phyloP scores from a whole-genome alignment of 108 stramenopile genomes.

The Pseudonitzschia multiseries region DNA sequence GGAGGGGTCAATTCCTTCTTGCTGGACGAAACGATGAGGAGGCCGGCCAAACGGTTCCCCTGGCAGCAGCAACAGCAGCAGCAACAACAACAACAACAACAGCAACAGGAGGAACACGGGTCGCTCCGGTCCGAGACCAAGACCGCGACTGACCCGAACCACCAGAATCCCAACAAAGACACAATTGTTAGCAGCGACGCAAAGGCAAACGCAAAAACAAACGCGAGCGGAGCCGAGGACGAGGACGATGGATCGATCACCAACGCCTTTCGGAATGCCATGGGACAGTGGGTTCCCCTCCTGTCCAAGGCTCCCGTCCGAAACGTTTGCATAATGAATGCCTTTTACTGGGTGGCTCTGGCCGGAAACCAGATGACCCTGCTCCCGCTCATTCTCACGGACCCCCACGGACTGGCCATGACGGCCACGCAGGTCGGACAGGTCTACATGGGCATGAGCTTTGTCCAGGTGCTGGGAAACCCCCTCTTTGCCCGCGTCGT shows the following conservation, averaged over 20 bases:
- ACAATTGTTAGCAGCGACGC: background rate
- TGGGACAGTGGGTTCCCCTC: slow-evolving; percentile 73
- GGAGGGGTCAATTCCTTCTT: slow-evolving; percentile 61
- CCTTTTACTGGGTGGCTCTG: slow-evolving; percentile 80
- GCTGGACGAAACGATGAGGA: slow-evolving; percentile 58
- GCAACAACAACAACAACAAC: slow-evolving; percentile 20
- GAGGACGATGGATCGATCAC: slow-evolving; percentile 17
- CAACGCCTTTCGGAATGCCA: slow-evolving; percentile 54
- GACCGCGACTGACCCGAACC: too few relatives aligned
- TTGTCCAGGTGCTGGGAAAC: slow-evolving; percentile 79
- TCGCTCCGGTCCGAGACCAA: too few relatives aligned
- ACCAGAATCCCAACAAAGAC: background rate
- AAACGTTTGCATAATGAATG: slow-evolving; percentile 80
- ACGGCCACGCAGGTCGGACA: slow-evolving; percentile 73
- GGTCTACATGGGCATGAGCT: slow-evolving; percentile 81
- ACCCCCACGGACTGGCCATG: slow-evolving; percentile 61
- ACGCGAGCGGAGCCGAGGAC: background rate
- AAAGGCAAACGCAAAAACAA: too few relatives aligned
- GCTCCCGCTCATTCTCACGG: slow-evolving; percentile 78
- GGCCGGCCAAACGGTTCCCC: slow-evolving; percentile 46
- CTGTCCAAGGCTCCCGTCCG: slow-evolving; percentile 49
- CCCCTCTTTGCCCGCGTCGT: slow-evolving; percentile 63
- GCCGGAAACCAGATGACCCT: slow-evolving; percentile 85
- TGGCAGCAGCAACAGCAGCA: slow-evolving; percentile 20
- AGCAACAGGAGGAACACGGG: too few relatives aligned